These are phyloP conservation scores for Cymbopogon citratus DNA, from an alignment of 176 grass and related monocot genomes.

Conservation along the genomic window DNA sequence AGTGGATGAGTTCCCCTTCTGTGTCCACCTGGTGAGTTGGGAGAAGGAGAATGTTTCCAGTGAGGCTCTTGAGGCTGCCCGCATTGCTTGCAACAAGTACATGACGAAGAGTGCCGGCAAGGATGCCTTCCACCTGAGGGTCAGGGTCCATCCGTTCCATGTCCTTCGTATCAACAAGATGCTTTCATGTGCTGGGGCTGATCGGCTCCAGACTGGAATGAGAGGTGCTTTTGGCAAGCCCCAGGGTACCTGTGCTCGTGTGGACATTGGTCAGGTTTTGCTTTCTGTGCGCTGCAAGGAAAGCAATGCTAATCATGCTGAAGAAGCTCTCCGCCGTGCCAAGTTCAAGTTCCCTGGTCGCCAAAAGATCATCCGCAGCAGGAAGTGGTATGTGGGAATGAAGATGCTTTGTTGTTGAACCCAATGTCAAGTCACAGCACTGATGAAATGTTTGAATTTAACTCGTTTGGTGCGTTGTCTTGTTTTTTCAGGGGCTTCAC, in stretches of 20 bases:
- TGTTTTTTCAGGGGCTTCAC: conserved; percentile 31
- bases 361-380: conserved; percentile 35
- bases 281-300: conserved; percentile 46
- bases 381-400: conserved; percentile 32
- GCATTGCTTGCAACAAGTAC: conserved; percentile 54
- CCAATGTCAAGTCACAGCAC: background rate
- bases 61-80: conserved; percentile 42
- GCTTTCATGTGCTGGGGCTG: conserved; percentile 48
- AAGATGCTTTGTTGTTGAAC: background rate
- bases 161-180: conserved; percentile 54
- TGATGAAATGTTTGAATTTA: background rate
- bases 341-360: conserved; percentile 51
- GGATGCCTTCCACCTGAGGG: conserved; percentile 44
- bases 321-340: conserved; percentile 34
- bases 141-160: conserved; percentile 46
- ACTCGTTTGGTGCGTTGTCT: background rate
- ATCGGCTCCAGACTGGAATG: conserved; percentile 47
- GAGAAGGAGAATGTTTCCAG: conserved; percentile 39
- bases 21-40: conserved; percentile 28
- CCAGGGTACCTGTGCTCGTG: conserved; percentile 39
- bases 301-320: conserved; percentile 28
- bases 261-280: conserved; percentile 43
- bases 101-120: conserved; percentile 45
- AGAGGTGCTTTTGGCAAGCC: conserved; percentile 54
- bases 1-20: conserved; percentile 42